These are phyloP conservation scores for Xerocomellus chrysenteron DNA, from an alignment of 768 basidiomycete species.

Conservation along the genomic window DNA sequence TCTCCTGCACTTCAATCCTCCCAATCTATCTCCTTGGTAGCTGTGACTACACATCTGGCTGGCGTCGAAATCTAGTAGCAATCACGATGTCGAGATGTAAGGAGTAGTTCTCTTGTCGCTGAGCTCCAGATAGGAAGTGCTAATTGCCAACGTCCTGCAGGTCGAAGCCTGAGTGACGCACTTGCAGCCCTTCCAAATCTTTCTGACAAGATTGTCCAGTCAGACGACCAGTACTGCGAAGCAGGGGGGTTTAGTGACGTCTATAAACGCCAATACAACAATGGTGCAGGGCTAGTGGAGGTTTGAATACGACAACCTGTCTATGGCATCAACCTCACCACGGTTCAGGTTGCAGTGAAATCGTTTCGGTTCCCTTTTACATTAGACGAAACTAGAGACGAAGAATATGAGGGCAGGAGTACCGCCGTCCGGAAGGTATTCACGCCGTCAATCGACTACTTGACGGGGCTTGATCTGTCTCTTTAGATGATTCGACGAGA, in stretches of 20 bases:
- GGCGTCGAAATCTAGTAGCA: not conserved
- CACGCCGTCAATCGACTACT: not conserved
- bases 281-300: not conserved
- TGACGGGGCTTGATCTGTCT: not conserved
- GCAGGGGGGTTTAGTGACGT: constrained; percentile 1
- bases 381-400: not conserved
- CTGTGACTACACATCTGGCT: too few relatives aligned
- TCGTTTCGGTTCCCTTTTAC: not conserved
- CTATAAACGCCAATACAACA: not conserved
- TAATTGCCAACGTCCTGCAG: not conserved
- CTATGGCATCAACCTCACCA: not conserved
- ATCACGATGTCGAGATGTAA: not conserved
- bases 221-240: not conserved
- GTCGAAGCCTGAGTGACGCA: not conserved
- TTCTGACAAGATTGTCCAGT: not conserved
- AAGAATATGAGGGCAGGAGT: not conserved
- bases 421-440: not conserved
- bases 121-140: too few relatives aligned
- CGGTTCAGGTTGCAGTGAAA: not conserved
- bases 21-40: too few relatives aligned
- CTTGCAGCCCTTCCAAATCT: not conserved
- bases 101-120: not conserved
- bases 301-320: not conserved
- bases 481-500: constrained; percentile 3
- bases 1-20: too few relatives aligned